A percentile compares a stretch with the other conserved stretches of the same genome.
Conservation (phyloP, 352 stramenopile genomes). For the Phytophthora hybrid region DNA sequence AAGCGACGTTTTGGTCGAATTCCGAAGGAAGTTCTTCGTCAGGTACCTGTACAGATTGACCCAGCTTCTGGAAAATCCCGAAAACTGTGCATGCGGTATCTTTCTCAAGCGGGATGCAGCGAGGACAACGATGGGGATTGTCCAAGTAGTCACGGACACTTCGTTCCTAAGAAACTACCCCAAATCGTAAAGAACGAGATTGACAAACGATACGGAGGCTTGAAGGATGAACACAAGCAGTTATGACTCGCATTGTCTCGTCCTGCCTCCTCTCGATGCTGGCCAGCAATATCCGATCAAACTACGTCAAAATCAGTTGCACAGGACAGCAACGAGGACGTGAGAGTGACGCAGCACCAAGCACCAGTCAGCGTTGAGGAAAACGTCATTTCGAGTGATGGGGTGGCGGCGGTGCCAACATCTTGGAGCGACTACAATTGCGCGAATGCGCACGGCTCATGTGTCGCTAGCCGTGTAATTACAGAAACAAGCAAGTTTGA, state of each 20-base stretch:
- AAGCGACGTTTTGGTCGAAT: not conserved
- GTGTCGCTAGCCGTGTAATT: too few relatives aligned
- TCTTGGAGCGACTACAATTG: too few relatives aligned
- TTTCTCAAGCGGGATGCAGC: not conserved
- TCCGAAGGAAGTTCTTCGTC: not conserved
- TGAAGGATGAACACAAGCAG: not conserved
- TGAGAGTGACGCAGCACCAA: not conserved
- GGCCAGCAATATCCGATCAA: too few relatives aligned
- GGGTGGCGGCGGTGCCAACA: not conserved
- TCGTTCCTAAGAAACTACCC: not conserved
- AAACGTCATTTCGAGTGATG: not conserved
- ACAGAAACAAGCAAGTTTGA: not conserved
- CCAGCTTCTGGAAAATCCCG: not conserved
- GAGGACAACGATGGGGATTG: not conserved
- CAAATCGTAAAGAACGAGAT: not conserved
- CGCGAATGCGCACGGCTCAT: too few relatives aligned
- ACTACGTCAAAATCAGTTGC: too few relatives aligned
- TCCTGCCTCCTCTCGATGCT: too few relatives aligned
- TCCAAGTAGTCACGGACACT: not conserved
- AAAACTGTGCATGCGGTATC: not conserved
- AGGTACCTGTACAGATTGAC: not conserved
- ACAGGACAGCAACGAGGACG: too few relatives aligned
- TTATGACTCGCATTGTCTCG: not conserved
- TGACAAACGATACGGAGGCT: not conserved
- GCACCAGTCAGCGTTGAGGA: not conserved